Evolutionary conservation across 225 moss, liverwort and hornwort species (phyloP).

Genomic region (Neckera pumila): DNA sequence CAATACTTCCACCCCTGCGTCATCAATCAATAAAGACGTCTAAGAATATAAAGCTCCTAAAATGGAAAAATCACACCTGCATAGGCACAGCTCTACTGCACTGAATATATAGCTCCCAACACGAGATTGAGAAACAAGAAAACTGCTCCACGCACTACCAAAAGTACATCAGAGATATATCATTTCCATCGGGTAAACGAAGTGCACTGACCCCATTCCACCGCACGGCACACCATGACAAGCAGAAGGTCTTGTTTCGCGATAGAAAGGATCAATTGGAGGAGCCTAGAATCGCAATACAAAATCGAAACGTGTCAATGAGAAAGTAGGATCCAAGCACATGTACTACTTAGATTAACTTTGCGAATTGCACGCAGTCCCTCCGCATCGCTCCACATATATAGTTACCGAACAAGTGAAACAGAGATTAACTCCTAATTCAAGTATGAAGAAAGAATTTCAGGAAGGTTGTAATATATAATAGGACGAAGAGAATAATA

Average conservation of each 20-base stretch:
- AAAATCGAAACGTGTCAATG: neutral
- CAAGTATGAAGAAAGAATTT: neutral
- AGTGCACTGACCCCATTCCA: slow-evolving; percentile 84
- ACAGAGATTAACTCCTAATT: neutral
- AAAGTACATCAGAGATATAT: neutral
- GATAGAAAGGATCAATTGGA: slow-evolving; percentile 89
- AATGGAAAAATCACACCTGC: neutral
- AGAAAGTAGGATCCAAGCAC: neutral
- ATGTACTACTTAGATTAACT: neutral
- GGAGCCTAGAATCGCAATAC: slow-evolving; percentile 45
- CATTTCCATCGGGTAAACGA: neutral
- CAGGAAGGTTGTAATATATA: neutral
- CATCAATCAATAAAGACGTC: neutral
- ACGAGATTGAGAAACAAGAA: neutral
- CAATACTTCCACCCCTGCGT: slow-evolving; percentile 89
- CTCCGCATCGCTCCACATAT: neutral
- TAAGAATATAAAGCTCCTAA: neutral
- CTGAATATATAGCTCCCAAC: neutral
- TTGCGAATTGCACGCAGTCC: neutral
- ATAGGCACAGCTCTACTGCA: neutral
- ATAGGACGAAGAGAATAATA: neutral
- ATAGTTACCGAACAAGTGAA: neutral
- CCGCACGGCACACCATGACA: slow-evolving; percentile 99
- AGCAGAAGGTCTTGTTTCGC: slow-evolving; percentile 67
- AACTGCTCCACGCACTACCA: neutral